Evolutionary conservation across 2,329 filamentous ascomycete genomes (phyloP), one percentile per base, ranked within the genome.

Genomic region (Diaporthe ilicicola): DNA sequence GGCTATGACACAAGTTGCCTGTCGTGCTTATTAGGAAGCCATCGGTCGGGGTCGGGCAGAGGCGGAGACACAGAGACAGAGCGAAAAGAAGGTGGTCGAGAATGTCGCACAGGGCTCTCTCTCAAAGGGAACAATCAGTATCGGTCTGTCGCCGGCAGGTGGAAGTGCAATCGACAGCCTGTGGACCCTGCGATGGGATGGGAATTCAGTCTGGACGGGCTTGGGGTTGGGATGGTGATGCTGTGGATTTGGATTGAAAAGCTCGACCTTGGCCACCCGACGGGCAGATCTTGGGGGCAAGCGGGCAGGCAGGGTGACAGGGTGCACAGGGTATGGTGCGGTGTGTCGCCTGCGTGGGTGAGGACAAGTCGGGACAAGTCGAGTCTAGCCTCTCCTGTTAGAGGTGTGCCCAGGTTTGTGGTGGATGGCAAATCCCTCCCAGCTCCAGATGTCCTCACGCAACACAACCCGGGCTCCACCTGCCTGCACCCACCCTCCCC

Each of bases 21-120:
- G 56, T 48, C 27, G 61, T 66, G 62, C 48, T 70, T 53, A 70
- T 70, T 53, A 70, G 50, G 65, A 68, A 68, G 69, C 69, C 69
- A 67, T 70, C 53, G 62, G 59, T 70, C 61, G 51, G 42, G 51
- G 48, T 55, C 42, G 51, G 53, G 66, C 66, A 48, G 39, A 48
- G 32, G 66, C 32, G 32, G 32, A 34, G 32, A 34, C 32, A n/a
- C 19, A 19, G 19, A 27, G 19, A 27, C 48, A 19, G 53, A 37
- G 51, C 39, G 50, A 24, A 22, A 32, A 29, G 50, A 37, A 44
- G 37, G 32, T 53, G 61, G 37, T 37, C 69, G 53, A 70, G 34
- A 24, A 22, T 53, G 37, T 59, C 34, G 24, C 69, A 46, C 68
- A 67, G 44, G 42, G 62, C 54, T 39, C 29, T 42, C 51, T n/a